Evolutionary conservation across 768 basidiomycete genomes (phyloP), one percentile per base, ranked within the genome.

Genomic region (Leucosporidium scottii): DNA sequence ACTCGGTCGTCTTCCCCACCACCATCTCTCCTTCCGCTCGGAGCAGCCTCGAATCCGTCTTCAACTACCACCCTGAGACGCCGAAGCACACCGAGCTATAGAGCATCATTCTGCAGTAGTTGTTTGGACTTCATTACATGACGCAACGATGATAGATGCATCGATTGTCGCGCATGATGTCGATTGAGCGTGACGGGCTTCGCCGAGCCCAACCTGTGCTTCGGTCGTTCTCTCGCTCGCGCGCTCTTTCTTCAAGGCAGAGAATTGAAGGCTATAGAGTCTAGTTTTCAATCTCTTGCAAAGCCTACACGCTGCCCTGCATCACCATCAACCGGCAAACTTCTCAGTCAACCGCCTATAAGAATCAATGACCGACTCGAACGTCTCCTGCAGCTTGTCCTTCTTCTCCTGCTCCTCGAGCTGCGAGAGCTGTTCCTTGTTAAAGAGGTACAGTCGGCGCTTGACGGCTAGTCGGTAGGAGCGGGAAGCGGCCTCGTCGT

Each of bases 381-480:
- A 99, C 8, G 94, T 98, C 79, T 93, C 91, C 78, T 92, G 88
- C 54, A 99, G 81, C 77, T 93, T 94, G 66, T 90, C 86, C 62
- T 90, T 82, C 31, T 92, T 83, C 75, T 97, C 94, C 3, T 65
- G 62, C 70, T 89, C 87, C 66, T 93, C 90, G 66, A 97, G 80
- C 75, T 93, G 93, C 61, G 85, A 85, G 55, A 99, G 83, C 61
- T 89, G 58, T 60, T 74, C 74, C 58, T 70, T 84, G 79, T 98
- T 99, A 80, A 97, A 97, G 27, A 92, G 84, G 76, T 90, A 97
- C 54, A 99, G 78, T 48, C 96, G 84, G 78, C 96, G 92, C 79
- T 99, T 99, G 75, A 80, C 78, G 78, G 92, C 89, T 39, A 99
- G 78, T 61, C 94, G 82, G 78, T 88, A 96, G 15, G 87, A 85